Conservation (phyloP, 106 monocot genomes). For the Acanthochlamys bracteata region DNA sequence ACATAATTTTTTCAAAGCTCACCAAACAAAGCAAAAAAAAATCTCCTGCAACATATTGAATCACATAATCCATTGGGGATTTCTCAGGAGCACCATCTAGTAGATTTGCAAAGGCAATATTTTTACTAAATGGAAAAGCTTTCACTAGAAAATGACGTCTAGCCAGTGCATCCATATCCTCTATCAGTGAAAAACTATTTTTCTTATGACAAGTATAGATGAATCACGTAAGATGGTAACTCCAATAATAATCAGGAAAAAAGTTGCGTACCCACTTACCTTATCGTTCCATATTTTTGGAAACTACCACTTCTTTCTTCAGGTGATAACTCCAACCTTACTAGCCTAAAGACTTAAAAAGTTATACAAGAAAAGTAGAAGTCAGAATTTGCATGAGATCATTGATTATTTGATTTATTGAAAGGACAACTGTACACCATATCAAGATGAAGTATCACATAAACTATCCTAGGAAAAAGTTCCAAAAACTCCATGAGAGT, state of each 20-base stretch:
- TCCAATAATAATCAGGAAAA: background rate
- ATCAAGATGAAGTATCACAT: too few relatives aligned
- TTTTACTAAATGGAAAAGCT: conserved; percentile 92
- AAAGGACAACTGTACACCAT: too few relatives aligned
- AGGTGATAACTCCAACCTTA: conserved; percentile 88
- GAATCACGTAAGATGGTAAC: background rate
- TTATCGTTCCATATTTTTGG: conserved; percentile 77
- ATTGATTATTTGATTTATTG: too few relatives aligned
- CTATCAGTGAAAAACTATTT: conserved; percentile 84
- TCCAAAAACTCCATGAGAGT: background rate
- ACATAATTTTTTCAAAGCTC: too few relatives aligned
- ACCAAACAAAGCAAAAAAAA: too few relatives aligned
- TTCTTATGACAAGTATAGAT: conserved; percentile 35
- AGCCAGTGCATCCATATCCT: conserved; percentile 66
- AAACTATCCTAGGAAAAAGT: background rate
- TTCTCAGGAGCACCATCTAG: too few relatives aligned
- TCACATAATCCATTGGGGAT: too few relatives aligned
- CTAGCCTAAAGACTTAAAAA: conserved; percentile 46
- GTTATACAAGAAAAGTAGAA: background rate
- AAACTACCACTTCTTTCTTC: conserved; percentile 85
- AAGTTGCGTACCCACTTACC: conserved; percentile 29
- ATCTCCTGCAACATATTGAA: too few relatives aligned
- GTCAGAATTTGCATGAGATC: background rate
- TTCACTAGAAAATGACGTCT: conserved; percentile 71
- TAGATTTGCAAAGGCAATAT: conserved; percentile 56